Evolutionary conservation across 1,284 basidiomycete genomes (phyloP), one percentile per base, ranked within the genome.

Genomic region (Papiliotrema nemorosa): DNA sequence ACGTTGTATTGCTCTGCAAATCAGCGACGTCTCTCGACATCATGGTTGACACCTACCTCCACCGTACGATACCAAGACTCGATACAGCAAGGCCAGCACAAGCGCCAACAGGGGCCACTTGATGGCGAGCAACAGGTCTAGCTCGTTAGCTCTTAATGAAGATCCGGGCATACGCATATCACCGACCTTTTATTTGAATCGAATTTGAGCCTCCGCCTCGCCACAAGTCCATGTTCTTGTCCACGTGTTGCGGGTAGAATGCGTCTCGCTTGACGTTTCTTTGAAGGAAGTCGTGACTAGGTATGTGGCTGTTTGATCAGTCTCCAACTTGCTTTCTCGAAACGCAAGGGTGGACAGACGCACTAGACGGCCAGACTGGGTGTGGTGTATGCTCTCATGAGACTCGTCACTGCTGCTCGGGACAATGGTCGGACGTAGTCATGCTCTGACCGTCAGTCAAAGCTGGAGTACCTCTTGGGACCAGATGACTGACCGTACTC

Each of bases 341-440:
- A 44, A 36, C 3, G 41, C 38, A 18, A 31, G 20, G 7, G 40
- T 21, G 4, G 3, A 26, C 36, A 18, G 22, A 67, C 70, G 31
- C 39, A 75, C 74, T 76, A 76, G 10, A 76, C 53, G 2, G 73
- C 57, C 25, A 76, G 42, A 31, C 67, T 66, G 3, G 75, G 75
- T 2, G 75, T 75, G 6, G 64, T 44, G 47, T 66, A 72, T 2
- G 70, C 67, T 24, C 59, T 53, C 59, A 72, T 69, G 35, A 70
- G 50, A 18, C 63, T 58, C 0, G 67, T 67, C 18, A 75, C 56
- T 0, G 68, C 75, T 12, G 75, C 72, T 52, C 75, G 51, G 3
- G 70, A 73, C 7, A 76, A 54, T 7, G 75, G 75, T 5, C 75
- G 66, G 24, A 69, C 74, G 50, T 76, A 76, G 38, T 68, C 61